These are phyloP conservation scores for Tetrastigma voinierianum DNA, from an alignment of 164 flowering plant genomes.

Conservation along the genomic window DNA sequence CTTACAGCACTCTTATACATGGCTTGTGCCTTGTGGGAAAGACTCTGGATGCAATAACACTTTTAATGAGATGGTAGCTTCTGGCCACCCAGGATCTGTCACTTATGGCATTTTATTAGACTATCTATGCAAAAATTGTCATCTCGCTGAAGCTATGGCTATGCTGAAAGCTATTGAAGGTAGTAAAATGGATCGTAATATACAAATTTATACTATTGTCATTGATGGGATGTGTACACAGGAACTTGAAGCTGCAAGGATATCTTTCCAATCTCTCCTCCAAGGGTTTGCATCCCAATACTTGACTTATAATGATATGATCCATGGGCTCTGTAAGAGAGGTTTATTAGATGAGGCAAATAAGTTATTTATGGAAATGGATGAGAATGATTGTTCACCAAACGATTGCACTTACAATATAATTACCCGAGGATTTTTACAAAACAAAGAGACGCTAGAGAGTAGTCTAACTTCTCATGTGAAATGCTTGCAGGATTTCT, in stretches of 20 bases:
- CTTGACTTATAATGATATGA: constrained; percentile 11
- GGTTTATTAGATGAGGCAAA: constrained; percentile 15
- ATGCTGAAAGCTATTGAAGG: constrained; percentile 7
- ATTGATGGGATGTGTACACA: constrained; percentile 19
- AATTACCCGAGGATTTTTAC: constrained; percentile 5
- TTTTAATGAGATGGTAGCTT: not conserved
- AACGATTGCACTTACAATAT: constrained; percentile 14
- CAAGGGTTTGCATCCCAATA: constrained; percentile 16
- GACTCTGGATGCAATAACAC: not conserved
- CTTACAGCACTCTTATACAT: not conserved
- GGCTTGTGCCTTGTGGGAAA: not conserved
- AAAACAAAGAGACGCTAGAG: constrained; percentile 3
- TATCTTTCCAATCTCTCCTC: not conserved
- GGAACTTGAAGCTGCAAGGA: constrained; percentile 14
- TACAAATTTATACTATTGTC: constrained; percentile 12
- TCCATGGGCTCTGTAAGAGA: constrained; percentile 13
- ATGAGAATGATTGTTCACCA: constrained; percentile 14
- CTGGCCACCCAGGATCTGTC: not conserved
- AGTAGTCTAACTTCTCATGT: not conserved
- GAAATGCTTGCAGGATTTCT: constrained; percentile 21
- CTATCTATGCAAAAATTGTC: not conserved
- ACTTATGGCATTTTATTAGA: not conserved
- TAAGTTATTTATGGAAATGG: constrained; percentile 14
- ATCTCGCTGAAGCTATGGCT: no score
- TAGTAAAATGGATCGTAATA: constrained; percentile 1